Conservation (phyloP, 768 basidiomycete genomes). For the Kwoniella bestiolae region DNA sequence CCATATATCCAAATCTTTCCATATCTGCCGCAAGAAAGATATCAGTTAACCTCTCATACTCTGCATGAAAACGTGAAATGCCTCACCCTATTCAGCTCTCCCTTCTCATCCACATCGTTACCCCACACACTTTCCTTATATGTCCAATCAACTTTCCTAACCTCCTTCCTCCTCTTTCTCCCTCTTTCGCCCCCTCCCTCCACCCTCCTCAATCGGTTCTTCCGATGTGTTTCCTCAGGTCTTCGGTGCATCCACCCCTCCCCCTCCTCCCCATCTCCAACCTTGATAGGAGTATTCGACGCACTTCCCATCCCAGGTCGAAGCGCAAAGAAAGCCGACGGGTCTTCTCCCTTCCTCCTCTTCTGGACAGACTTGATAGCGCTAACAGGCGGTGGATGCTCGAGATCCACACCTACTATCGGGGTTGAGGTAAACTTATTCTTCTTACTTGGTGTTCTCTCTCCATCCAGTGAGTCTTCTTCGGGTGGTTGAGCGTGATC, state of each 20-base stretch:
- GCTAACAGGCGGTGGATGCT: slow-evolving; percentile 4
- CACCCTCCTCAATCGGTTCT: not conserved
- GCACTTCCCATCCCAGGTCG: slow-evolving; percentile 27
- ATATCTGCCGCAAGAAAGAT: slow-evolving; percentile 4
- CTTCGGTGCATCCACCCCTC: slow-evolving; percentile 18
- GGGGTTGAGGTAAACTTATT: slow-evolving; percentile 16
- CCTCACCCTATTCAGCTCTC: slow-evolving; percentile 24
- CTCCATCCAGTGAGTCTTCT: slow-evolving; percentile 15
- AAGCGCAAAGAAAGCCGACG: slow-evolving; percentile 32
- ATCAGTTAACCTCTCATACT: not conserved
- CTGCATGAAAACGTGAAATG: not conserved
- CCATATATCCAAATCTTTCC: slow-evolving; percentile 16
- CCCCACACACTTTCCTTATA: slow-evolving; percentile 41
- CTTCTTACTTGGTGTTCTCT: slow-evolving; percentile 41
- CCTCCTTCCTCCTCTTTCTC: slow-evolving; percentile 17
- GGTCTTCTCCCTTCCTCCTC: slow-evolving; percentile 21
- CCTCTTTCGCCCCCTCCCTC: slow-evolving; percentile 5
- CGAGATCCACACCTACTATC: slow-evolving; percentile 28
- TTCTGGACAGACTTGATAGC: not conserved
- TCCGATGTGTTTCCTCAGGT: slow-evolving; percentile 12
- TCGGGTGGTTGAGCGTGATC: not conserved
- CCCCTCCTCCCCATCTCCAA: not conserved
- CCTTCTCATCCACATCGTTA: not conserved
- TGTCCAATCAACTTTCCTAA: slow-evolving; percentile 39
- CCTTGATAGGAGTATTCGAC: not conserved